Evolutionary conservation across 2,329 filamentous ascomycete species (phyloP), one percentile per base, ranked within the genome.

Genomic region (Aspergillus fumigatiaffinis): DNA sequence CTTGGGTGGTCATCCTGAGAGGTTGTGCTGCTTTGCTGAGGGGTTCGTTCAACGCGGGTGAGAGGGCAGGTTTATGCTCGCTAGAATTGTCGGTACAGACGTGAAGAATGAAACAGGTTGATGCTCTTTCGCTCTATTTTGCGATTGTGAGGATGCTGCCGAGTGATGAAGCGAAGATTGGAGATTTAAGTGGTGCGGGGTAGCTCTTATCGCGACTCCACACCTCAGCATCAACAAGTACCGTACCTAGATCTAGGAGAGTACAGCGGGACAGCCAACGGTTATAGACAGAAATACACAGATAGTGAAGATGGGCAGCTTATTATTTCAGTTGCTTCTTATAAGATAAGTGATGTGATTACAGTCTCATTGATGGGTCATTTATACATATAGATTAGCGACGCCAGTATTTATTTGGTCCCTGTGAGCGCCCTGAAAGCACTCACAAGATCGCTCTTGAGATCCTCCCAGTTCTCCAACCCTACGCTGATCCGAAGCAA

Each of bases 401-500:
- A 14, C 26, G 5, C 9, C 14, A 41, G 12, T n/a, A 57, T 35
- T 35, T 17, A 55, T 53, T 54, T 54, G 58, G 51, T 51, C 53
- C 46, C 55, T 42, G 68, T 69, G 69, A 91, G 68, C 20, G 80
- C 82, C 71, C 80, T 79, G 56, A 93, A 86, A 0, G 83, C 91
- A 60, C 82, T 80, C 55, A 87, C 66, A 46, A 97, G 71, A 78
- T 97, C 93, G 41, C 82, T 82, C 72, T 82, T 86, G 70, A 99
- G 71, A 76, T 97, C 94, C 73, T 94, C 89, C 80, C 89, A 89
- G 50, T 83, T 85, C 79, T 99, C 94, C 32, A 97, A 83, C 0
- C 94, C 94, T 35, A 97, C 77, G 72, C 92, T 97, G 29, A 99
- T 77, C 52, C 94, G 79, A 73, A 97, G 68, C 71, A 97, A 73